Base-by-base conservation (phyloP, 495 filamentous ascomycete genomes). In the Hyaloscypha hepaticicola region DNA sequence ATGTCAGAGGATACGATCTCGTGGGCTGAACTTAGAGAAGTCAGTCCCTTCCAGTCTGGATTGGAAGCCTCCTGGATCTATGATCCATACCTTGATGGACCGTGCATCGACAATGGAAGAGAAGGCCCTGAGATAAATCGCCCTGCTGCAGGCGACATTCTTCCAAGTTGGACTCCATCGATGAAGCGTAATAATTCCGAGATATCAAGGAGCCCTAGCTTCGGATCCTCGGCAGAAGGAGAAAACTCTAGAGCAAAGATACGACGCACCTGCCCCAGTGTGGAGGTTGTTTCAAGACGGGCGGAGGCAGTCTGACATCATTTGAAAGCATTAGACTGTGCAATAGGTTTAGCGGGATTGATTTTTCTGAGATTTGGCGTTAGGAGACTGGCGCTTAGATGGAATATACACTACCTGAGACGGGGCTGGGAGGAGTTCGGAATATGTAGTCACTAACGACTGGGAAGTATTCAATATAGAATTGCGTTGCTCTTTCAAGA, bases 41-140 rank as follows among this genome's bases (percentile, higher is more conserved):
- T 80, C 14, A 74, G 76, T 1, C 76, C 80, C 7, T 82, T 77
- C 63, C 76, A 79, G 33, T 75, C 78, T 14, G 80, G 78, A 6
- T 75, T 85, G 3, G 82, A 85, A 62, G 77, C 70, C 11, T 73
- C 77, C 48, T 85, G 82, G 82, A 72, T 67, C 0, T 78, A 79
- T 60, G 82, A 85, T 63, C 65, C 69, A 9, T 66, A 78, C 31
- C 76, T 85, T 14, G 82, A 85, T 51, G 70, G 70, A 1, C 70
- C 64, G 14, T 51, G 38, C 21, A 0, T 63, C 12, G 58, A 68
- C 9, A 28, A 16, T 19, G 62, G 57, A 22, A 49, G 41, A 19
- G 12, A 28, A 4, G 66, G 50, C 24, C 26, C 45, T 19, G 61
- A 61, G 22, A 69, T 64, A 7, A 69, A 14, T 38, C 28, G 53